These are phyloP conservation scores for Malassezia pachydermatis DNA, from an alignment of 1,284 basidiomycete genomes.

Conservation along the genomic window DNA sequence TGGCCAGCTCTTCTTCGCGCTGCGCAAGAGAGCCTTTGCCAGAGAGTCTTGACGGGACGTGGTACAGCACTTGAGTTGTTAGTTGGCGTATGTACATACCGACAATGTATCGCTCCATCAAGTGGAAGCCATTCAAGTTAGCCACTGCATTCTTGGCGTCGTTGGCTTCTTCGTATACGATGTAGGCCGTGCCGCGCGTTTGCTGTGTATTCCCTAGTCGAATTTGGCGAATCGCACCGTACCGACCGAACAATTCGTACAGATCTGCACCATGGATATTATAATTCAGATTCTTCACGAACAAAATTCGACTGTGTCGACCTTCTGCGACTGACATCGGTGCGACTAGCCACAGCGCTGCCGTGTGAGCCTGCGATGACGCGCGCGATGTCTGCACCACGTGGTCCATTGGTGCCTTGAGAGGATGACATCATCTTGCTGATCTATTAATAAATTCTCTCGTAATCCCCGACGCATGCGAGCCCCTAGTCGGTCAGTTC, in stretches of 20 bases:
- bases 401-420: neutral
- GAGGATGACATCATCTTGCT: no score
- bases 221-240: constrained; percentile 91
- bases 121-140: constrained; percentile 92
- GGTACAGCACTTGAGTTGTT: constrained; percentile 67
- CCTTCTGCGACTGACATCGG: constrained; percentile 7
- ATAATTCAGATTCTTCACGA: constrained; percentile 70
- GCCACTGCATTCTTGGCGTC: constrained; percentile 79
- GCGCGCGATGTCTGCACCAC: neutral
- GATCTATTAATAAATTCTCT: no score
- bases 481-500: no score
- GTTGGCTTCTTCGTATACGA: constrained; percentile 53
- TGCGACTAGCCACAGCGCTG: no score
- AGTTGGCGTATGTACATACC: constrained; percentile 29
- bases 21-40: constrained; percentile 84
- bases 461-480: no score
- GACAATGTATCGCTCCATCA: constrained; percentile 88
- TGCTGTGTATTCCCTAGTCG: constrained; percentile 80
- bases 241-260: constrained; percentile 94
- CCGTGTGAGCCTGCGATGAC: no score
- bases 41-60: constrained; percentile 81
- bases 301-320: constrained; percentile 36
- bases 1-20: constrained; percentile 78
- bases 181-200: constrained; percentile 89
- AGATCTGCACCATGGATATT: constrained; percentile 71